These are phyloP conservation scores for Penicillium soppii DNA, from an alignment of 495 filamentous ascomycete genomes.

Conservation along the genomic window DNA sequence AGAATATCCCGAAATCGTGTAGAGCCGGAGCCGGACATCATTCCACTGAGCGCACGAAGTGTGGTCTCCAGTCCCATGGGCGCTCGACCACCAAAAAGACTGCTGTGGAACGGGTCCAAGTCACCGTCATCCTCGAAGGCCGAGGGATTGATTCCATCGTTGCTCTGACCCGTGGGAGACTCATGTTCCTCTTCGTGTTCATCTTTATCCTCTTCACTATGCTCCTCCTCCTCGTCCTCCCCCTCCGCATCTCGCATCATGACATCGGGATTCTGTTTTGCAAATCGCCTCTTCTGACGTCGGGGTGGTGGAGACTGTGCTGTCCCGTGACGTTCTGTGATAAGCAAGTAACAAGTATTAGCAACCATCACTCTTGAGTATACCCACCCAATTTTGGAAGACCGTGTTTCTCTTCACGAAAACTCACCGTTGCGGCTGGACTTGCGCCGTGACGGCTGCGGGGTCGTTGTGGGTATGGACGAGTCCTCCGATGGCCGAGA, in stretches of 20 bases:
- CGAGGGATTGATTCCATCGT: constrained; percentile 51
- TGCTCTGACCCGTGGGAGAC: constrained; percentile 58
- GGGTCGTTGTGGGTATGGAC: constrained; percentile 37
- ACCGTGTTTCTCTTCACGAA: neutral
- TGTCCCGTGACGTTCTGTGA: constrained; percentile 32
- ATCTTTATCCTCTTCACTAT: no score
- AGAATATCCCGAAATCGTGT: constrained; percentile 80
- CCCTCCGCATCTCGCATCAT: constrained; percentile 51
- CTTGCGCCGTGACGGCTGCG: constrained; percentile 64
- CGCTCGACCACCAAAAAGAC: constrained; percentile 67
- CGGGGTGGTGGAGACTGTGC: constrained; percentile 36
- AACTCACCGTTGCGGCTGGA: constrained; percentile 55
- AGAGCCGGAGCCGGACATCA: constrained; percentile 83
- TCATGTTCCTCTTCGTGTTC: constrained; percentile 36
- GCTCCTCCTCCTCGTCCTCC: constrained; percentile 37
- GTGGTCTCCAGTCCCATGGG: constrained; percentile 73
- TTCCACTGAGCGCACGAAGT: constrained; percentile 81
- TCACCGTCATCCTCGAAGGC: constrained; percentile 65
- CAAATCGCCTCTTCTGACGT: constrained; percentile 55
- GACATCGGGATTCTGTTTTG: constrained; percentile 52
- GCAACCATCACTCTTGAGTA: neutral
- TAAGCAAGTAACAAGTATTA: neutral
- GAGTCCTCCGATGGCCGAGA: constrained; percentile 43
- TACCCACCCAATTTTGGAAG: neutral
- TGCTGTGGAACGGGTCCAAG: constrained; percentile 74